Base-by-base conservation (phyloP, 169 alveolate genomes). In the Theileria luwenshuni region DNA sequence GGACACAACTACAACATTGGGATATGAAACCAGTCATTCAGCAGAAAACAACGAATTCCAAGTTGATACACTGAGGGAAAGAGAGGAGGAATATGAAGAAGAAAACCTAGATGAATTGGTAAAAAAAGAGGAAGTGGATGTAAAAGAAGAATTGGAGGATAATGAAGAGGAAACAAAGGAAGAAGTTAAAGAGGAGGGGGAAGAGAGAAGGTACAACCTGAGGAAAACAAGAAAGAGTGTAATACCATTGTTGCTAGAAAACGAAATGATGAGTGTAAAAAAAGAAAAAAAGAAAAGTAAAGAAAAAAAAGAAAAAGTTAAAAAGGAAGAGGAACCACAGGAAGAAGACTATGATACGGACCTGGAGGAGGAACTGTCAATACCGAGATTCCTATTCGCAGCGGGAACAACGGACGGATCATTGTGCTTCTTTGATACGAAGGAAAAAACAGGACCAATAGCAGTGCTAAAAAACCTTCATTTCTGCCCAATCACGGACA, bases 401-500 rank as follows among this genome's bases (percentile, higher is more conserved):
- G 91, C 92, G 7, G 92, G 95, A 25, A 93, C 97, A 27, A 77
- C 92, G 59, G 95, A 91, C 61, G 97, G 97, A 12, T 88, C 94
- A 68, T 83, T 93, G 32, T 86, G 92, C 69, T 83, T 93, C 63
- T 92, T 92, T 76, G 97, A 93, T 75, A 92, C 95, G 38, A 89
- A 90, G 65, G 92, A 88, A 58, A 49, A 90, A 41, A 81, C 77
- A 42, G 88, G 87, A 28, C 98, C 98, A 47, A 89, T 94, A 47
- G 95, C 94, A 52, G 94, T 94, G 69, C 91, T 94, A 35, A 94
- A 95, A 54, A 93, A 94, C 84, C 91, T 94, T 28, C 98, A 95
- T 85, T 92, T 92, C 75, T 94, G 94, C 76, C 92, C 97, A 30
- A 93, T 95, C 79, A 95, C 97, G 13, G 98, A 95, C 79, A 86